Evolutionary conservation across 2,329 filamentous ascomycete species (phyloP).

Genomic region (Penicillium sp.): DNA sequence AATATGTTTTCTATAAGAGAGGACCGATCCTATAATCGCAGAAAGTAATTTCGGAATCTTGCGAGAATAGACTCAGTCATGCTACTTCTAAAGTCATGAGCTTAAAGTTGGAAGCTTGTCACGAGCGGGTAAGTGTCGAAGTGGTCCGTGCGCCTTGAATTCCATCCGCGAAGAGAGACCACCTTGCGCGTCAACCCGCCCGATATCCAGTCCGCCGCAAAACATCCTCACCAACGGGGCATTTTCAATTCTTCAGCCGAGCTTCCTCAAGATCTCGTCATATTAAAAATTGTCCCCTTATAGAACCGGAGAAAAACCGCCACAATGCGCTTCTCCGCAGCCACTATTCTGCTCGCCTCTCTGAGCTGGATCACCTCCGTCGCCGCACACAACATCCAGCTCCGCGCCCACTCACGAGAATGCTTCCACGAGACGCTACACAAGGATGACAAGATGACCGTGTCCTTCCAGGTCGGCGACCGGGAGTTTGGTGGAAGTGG

Average conservation of each 20-base stretch:
- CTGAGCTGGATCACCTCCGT: slow-evolving; percentile 64
- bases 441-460: slow-evolving; percentile 95
- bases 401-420: slow-evolving; percentile 90
- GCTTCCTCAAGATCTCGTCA: no score
- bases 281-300: neutral
- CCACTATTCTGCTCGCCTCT: slow-evolving; percentile 54
- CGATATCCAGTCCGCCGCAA: slow-evolving; percentile 22
- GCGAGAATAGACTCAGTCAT: neutral
- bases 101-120: neutral
- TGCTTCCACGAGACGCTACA: slow-evolving; percentile 96
- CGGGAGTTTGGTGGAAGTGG: slow-evolving; percentile 93
- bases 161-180: slow-evolving; percentile 31
- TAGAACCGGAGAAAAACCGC: slow-evolving; percentile 2
- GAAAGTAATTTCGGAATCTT: neutral
- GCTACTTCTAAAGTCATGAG: neutral
- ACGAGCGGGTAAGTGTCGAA: slow-evolving; percentile 19
- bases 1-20: neutral
- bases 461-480: slow-evolving; percentile 97
- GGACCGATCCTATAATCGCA: neutral
- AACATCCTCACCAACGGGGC: slow-evolving; percentile 2
- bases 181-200: slow-evolving; percentile 39
- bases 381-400: slow-evolving; percentile 91
- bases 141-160: slow-evolving; percentile 44
- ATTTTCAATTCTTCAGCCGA: neutral
- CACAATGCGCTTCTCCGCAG: slow-evolving; percentile 48